A percentile compares a stretch with the other conserved stretches of the same genome.
Evolutionary conservation across 164 flowering plant species (phyloP).

Genomic region (Magnolia officinalis): DNA sequence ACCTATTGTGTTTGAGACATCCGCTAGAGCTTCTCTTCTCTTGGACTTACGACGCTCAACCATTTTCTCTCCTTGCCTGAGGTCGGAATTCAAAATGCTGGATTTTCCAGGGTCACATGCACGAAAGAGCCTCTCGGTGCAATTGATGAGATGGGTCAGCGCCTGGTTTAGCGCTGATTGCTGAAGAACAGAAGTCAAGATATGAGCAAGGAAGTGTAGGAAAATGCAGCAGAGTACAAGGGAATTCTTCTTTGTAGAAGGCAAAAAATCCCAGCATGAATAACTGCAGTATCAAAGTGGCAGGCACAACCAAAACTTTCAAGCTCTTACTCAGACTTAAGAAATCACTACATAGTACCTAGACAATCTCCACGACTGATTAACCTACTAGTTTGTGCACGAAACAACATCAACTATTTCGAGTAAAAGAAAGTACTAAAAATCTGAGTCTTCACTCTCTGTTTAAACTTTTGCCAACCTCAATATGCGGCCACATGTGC

Average conservation of each 20-base stretch:
- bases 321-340: too few relatives aligned
- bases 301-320: too few relatives aligned
- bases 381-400: too few relatives aligned
- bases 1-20: slow-evolving; percentile 22
- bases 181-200: slow-evolving; percentile 21
- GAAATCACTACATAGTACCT: too few relatives aligned
- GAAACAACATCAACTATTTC: too few relatives aligned
- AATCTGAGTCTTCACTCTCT: too few relatives aligned
- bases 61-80: slow-evolving; percentile 18
- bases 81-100: slow-evolving; percentile 16
- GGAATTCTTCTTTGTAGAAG: neutral
- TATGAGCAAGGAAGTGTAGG: neutral
- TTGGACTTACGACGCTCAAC: slow-evolving; percentile 14
- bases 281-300: neutral
- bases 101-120: slow-evolving; percentile 18
- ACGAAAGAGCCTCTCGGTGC: slow-evolving; percentile 43
- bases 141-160: slow-evolving; percentile 48
- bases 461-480: too few relatives aligned
- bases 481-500: too few relatives aligned
- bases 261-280: slow-evolving; percentile 1
- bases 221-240: neutral
- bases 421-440: too few relatives aligned
- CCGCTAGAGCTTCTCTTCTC: slow-evolving; percentile 25
- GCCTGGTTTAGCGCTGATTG: slow-evolving; percentile 34
- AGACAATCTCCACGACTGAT: too few relatives aligned